Conservation (phyloP, 352 stramenopile species). For the Pythium chondricola region DNA sequence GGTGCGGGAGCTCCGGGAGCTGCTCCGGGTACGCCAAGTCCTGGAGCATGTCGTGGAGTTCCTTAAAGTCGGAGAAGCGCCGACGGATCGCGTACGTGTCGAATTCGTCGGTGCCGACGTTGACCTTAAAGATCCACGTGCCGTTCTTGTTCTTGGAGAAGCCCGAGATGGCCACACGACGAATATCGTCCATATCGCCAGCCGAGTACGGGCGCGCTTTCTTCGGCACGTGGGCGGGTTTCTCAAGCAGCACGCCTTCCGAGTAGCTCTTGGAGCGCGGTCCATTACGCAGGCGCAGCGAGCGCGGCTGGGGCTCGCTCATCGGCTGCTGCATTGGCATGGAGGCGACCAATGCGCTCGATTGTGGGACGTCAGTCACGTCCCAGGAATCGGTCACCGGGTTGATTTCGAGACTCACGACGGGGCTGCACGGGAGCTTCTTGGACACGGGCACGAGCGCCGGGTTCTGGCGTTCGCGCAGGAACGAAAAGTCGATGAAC, state of each 20-base stretch:
- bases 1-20: constrained; percentile 46
- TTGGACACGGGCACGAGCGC: constrained; percentile 10
- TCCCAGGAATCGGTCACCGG: constrained; percentile 5
- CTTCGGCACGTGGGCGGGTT: constrained; percentile 17
- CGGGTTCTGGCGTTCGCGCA: constrained; percentile 12
- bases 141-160: constrained; percentile 59
- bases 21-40: constrained; percentile 14
- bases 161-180: constrained; percentile 50
- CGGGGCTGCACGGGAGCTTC: constrained; percentile 9
- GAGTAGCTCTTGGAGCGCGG: constrained; percentile 63
- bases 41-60: constrained; percentile 55
- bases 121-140: constrained; percentile 76
- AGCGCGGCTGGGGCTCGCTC: not conserved
- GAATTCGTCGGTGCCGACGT: constrained; percentile 45
- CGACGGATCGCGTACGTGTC: constrained; percentile 62
- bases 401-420: constrained; percentile 11
- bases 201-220: constrained; percentile 47
- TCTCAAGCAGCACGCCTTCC: constrained; percentile 46
- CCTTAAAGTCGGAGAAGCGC: constrained; percentile 72
- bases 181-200: constrained; percentile 40
- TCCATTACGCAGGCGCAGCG: constrained; percentile 2
- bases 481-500: constrained; percentile 18
- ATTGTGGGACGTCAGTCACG: not conserved
- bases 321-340: not conserved
- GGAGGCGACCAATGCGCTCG: not conserved